These are phyloP conservation scores for Rhizopus delemar DNA, from an alignment of 371 early-diverging fungal species.

Conservation along the genomic window DNA sequence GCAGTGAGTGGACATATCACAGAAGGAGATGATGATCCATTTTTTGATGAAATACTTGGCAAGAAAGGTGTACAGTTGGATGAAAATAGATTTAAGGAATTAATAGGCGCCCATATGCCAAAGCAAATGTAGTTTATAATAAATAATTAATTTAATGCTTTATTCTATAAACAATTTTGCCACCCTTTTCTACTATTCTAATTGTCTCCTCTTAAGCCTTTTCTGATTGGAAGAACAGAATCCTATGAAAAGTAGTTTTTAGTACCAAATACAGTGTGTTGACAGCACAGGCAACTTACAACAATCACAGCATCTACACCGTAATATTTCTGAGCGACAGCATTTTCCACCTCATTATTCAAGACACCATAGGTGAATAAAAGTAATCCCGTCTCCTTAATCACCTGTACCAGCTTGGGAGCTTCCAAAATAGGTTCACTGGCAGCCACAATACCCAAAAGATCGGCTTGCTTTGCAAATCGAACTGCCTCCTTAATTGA, in stretches of 20 bases:
- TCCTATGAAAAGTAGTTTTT: conserved; percentile 36
- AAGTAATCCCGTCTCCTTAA: conserved; percentile 72
- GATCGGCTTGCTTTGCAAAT: conserved; percentile 74
- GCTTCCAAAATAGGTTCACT: conserved; percentile 78
- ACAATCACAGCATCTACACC: conserved; percentile 85
- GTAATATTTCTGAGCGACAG: conserved; percentile 69
- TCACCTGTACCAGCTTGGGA: conserved; percentile 71
- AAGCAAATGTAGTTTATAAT: conserved; percentile 4
- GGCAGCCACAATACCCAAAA: conserved; percentile 84
- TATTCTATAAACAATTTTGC: too few species aligned
- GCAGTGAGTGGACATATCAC: conserved; percentile 53
- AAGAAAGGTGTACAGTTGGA: conserved; percentile 40
- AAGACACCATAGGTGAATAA: conserved; percentile 87
- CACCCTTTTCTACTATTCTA: not conserved
- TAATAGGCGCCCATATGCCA: conserved; percentile 36
- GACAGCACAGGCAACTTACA: conserved; percentile 35
- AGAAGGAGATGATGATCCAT: conserved; percentile 49
- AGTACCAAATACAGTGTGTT: not conserved
- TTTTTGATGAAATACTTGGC: conserved; percentile 53
- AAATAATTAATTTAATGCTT: conserved; percentile 6
- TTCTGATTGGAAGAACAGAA: conserved; percentile 60
- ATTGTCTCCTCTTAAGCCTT: conserved; percentile 52
- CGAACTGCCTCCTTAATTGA: conserved; percentile 83
- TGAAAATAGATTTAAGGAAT: conserved; percentile 38
- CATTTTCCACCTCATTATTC: conserved; percentile 79